A percentile compares a stretch with the other conserved stretches of the same genome.
Evolutionary conservation across 768 basidiomycete genomes (phyloP).

Genomic region (Pholiota molesta): DNA sequence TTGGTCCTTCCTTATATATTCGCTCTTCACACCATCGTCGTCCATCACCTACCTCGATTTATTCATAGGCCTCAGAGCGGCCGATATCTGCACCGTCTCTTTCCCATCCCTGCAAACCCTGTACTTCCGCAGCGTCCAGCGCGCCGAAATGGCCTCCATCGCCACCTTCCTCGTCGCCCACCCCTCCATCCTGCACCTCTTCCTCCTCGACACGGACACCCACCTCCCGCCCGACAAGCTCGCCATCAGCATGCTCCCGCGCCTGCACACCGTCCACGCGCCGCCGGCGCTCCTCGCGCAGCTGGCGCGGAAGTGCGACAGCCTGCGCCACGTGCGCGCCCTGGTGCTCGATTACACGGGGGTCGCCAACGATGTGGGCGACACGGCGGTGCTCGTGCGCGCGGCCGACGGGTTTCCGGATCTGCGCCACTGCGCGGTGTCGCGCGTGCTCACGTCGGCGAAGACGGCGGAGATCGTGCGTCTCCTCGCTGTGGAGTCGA

Average conservation of each 20-base stretch:
- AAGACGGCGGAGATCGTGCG: neutral
- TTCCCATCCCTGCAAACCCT: conserved; percentile 5
- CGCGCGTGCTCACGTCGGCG: neutral
- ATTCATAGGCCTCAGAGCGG: neutral
- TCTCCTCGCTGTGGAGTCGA: conserved; percentile 6
- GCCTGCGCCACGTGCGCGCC: conserved; percentile 6
- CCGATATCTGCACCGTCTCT: neutral
- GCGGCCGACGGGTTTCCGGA: conserved; percentile 7
- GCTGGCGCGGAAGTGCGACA: conserved; percentile 8
- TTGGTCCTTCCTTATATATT: conserved; percentile 5
- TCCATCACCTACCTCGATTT: conserved; percentile 9
- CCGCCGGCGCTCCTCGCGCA: neutral
- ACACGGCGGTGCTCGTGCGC: neutral
- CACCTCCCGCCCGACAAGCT: neutral
- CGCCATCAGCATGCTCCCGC: conserved; percentile 6
- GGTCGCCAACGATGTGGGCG: neutral
- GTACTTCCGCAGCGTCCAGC: neutral
- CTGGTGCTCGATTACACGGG: conserved; percentile 4
- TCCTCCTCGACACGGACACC: neutral
- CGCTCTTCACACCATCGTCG: neutral
- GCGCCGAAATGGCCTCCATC: neutral
- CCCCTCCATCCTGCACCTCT: conserved; percentile 8
- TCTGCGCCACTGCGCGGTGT: conserved; percentile 10
- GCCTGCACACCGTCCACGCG: conserved; percentile 9
- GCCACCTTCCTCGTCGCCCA: conserved; percentile 11